Percentiles rank a stretch among this genome's conserved stretches.
Evolutionary conservation across 495 filamentous ascomycete genomes (phyloP).

Genomic region (Collariella sp.): DNA sequence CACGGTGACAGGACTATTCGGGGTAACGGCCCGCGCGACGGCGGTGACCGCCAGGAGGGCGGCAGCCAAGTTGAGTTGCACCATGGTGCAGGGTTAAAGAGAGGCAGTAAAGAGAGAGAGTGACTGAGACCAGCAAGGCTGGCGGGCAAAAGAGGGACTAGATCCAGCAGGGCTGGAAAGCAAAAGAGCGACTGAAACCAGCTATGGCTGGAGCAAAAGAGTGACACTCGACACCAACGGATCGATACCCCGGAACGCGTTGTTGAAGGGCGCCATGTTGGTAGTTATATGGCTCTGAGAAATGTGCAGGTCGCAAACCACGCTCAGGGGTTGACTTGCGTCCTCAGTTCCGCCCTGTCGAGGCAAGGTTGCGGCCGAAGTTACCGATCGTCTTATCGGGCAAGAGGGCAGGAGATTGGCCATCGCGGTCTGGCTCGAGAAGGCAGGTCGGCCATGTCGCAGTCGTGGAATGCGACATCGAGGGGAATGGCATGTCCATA

Average conservation of each 20-base stretch:
- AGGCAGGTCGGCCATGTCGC: constrained; percentile 23
- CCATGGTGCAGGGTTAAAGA: constrained; percentile 15
- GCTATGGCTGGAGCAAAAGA: constrained; percentile 2
- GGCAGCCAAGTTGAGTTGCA: constrained; percentile 19
- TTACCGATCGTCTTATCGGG: constrained; percentile 28
- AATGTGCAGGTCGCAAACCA: background rate
- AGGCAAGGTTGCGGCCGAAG: constrained; percentile 21
- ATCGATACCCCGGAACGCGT: background rate
- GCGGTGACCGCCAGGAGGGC: constrained; percentile 29
- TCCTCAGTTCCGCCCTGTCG: constrained; percentile 6
- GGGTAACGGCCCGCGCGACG: constrained; percentile 21
- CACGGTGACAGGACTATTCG: constrained; percentile 21
- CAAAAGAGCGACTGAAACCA: constrained; percentile 13
- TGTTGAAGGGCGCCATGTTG: constrained; percentile 7
- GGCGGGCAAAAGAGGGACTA: constrained; percentile 6
- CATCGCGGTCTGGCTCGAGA: constrained; percentile 16
- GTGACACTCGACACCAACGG: constrained; percentile 7
- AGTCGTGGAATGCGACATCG: constrained; percentile 24
- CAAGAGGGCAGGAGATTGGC: constrained; percentile 5
- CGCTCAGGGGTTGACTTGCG: background rate
- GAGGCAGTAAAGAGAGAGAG: constrained; percentile 7
- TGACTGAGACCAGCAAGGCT: constrained; percentile 6
- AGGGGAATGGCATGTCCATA: constrained; percentile 12
- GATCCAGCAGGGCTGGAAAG: background rate
- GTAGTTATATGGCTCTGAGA: constrained; percentile 7